Evolutionary conservation across 768 basidiomycete genomes (phyloP), one percentile per base, ranked within the genome.

Genomic region (Ramaria rubella): DNA sequence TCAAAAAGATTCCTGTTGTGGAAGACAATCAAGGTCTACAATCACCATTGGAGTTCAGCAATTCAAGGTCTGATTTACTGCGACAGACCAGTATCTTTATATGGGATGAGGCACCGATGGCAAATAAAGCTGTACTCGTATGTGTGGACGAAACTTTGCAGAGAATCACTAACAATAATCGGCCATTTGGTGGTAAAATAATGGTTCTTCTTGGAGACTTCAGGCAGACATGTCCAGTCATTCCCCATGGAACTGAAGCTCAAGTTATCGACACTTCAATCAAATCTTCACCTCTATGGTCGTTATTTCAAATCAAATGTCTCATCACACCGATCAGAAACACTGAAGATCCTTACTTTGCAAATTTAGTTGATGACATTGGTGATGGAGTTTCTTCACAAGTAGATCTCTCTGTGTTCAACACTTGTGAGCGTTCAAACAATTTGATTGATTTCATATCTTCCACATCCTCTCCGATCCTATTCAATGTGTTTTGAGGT

Each of bases 21-120:
- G 68, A 75, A 1, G 66, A 68, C 2, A 68, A 66, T 23, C 65
- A 68, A 29, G 50, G 67, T 31, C 61, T 77, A 0, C 29, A 60
- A 8, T 75, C 74, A 12, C 58, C 65, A 1, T 68, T 77, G n/a
- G 40, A 64, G 43, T 49, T 56, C 1, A 48, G 58, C 44, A 62
- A 67, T 44, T 49, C 67, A 0, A 59, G 68, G 0, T 72, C 66
- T 0, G 70, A 74, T 26, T 66, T 76, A n/a, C 66, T 77, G 7
- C 57, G 52, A 0, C 55, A 68, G 19, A 63, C 72, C 0, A 38
- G 62, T 1, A 52, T 70, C 0, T 66, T 75, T 21, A 66, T 72
- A 3, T 75, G 74, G 72, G 76, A 77, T 61, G 75, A 77, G 60
- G 68, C 70, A 4, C 75, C 76, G 1, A 74, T 74, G 70, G 71